phyloP scores from a whole-genome alignment of 257 asterid species.

The Eucommia ulmoides region DNA sequence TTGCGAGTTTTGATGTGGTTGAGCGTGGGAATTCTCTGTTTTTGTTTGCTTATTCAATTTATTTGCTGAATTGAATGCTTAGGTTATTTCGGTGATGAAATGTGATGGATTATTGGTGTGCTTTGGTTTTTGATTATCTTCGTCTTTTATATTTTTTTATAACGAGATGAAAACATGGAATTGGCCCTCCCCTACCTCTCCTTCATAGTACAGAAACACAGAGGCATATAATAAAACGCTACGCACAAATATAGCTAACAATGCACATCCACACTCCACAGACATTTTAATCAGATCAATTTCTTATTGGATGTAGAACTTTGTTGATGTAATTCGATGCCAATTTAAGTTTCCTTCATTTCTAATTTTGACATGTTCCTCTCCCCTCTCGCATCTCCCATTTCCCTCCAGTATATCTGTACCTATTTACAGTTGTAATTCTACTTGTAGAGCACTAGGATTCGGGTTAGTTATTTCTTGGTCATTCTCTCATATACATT shows the following conservation, averaged over 20 bases:
- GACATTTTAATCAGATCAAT: no score
- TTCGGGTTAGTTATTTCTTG: background rate
- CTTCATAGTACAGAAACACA: no score
- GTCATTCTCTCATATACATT: background rate
- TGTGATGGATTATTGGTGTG: background rate
- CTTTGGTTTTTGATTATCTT: background rate
- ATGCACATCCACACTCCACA: background rate
- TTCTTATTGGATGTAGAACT: background rate
- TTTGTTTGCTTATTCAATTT: background rate
- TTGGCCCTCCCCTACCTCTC: no score
- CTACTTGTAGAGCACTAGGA: background rate
- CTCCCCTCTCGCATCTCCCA: background rate
- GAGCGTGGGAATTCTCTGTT: background rate
- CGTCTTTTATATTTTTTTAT: no score
- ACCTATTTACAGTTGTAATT: background rate
- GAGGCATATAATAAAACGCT: background rate
- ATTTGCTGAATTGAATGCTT: background rate
- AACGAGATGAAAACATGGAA: no score
- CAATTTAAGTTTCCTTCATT: background rate
- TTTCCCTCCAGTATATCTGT: background rate
- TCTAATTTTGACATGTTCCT: background rate
- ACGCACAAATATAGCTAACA: background rate
- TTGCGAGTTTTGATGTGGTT: background rate
- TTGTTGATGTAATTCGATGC: background rate
- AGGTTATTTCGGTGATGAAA: background rate